phyloP scores from a whole-genome alignment of 805 yeast genomes.

The Starmerella stigmatis region DNA sequence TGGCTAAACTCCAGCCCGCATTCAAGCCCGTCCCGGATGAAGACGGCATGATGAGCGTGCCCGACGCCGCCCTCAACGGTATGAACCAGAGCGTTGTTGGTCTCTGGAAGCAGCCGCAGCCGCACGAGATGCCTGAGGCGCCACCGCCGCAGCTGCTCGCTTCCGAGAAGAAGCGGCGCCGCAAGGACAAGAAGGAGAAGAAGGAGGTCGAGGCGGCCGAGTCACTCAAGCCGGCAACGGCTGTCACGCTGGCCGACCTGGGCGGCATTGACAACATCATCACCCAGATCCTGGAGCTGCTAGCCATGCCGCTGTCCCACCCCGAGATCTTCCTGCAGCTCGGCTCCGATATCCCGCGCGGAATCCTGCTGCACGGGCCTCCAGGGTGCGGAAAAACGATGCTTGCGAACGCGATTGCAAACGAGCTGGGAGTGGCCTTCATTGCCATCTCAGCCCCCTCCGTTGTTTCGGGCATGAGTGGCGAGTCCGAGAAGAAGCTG shows the following conservation, averaged over 20 bases:
- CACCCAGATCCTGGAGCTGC: constrained; percentile 75
- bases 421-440: constrained; percentile 87
- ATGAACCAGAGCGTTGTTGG: constrained; percentile 69
- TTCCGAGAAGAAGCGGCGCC: constrained; percentile 6
- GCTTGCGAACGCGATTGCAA: constrained; percentile 91
- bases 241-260: constrained; percentile 53
- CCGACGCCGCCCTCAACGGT: constrained; percentile 45
- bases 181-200: constrained; percentile 3
- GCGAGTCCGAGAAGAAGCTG: constrained; percentile 89
- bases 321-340: constrained; percentile 82
- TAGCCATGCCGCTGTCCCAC: constrained; percentile 84
- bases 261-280: constrained; percentile 89
- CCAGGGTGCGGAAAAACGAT: constrained; percentile 99
- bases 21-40: constrained; percentile 28
- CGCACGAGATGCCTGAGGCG: too few relatives aligned
- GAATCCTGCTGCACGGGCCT: constrained; percentile 90
- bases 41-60: constrained; percentile 50
- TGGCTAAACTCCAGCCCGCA: constrained; percentile 44
- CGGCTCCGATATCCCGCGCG: constrained; percentile 93
- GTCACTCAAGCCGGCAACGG: constrained; percentile 34
- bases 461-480: constrained; percentile 98
- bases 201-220: constrained; percentile 25
- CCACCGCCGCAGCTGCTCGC: constrained; percentile 8
- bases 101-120: constrained; percentile 42
- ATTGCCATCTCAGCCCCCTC: constrained; percentile 88